These are phyloP conservation scores for Fusarium acutatum DNA, from an alignment of 2,329 filamentous ascomycete genomes.

Conservation along the genomic window DNA sequence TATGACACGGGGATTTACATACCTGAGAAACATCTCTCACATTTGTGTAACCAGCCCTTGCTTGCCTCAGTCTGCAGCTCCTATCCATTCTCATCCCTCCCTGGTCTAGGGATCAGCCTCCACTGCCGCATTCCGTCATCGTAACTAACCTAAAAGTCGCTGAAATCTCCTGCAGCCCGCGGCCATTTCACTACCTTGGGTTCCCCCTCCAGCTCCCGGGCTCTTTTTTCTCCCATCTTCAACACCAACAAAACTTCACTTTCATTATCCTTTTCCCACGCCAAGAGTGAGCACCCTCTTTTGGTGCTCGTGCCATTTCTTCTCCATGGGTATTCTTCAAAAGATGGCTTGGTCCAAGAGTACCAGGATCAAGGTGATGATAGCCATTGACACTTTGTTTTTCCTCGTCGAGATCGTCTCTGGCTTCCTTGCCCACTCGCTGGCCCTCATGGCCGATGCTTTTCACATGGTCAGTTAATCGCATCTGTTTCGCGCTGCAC, in stretches of 20 bases:
- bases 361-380: constrained; percentile 89
- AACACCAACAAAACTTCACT: constrained; percentile 4
- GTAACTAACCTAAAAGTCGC: constrained; percentile 16
- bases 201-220: neutral
- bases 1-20: neutral
- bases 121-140: constrained; percentile 40
- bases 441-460: constrained; percentile 94
- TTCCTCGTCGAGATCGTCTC: constrained; percentile 88
- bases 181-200: neutral
- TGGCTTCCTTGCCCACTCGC: constrained; percentile 87
- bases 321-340: constrained; percentile 44
- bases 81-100: neutral
- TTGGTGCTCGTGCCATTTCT: constrained; percentile 10
- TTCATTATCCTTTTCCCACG: neutral
- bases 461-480: constrained; percentile 86
- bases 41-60: constrained; percentile 4
- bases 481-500: neutral
- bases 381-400: constrained; percentile 88
- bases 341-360: constrained; percentile 91
- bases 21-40: constrained; percentile 1
- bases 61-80: neutral
- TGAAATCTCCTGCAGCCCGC: constrained; percentile 30
- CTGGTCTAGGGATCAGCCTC: constrained; percentile 9
- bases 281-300: constrained; percentile 6
- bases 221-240: neutral